A percentile compares a stretch with the other conserved stretches of the same genome.
These are phyloP conservation scores for Penicillium crystallinum DNA, from an alignment of 495 filamentous ascomycete species.

Conservation along the genomic window DNA sequence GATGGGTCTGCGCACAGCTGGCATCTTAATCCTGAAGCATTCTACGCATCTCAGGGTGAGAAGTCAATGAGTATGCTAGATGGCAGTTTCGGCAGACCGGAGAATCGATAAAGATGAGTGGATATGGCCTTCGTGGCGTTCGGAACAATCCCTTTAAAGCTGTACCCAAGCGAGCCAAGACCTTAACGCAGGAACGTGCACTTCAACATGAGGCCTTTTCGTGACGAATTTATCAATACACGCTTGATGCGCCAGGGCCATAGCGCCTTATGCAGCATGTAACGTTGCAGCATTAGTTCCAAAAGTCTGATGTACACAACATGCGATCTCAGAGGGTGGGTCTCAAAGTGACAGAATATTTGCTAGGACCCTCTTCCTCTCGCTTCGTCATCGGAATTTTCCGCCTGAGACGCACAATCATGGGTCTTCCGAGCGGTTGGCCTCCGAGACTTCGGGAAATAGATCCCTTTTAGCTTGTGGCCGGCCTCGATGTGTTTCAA, in stretches of 20 bases:
- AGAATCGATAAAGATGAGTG: not conserved
- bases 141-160: not conserved
- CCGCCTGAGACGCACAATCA: not conserved
- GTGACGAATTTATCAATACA: not conserved
- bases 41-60: not conserved
- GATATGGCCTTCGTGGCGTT: not conserved
- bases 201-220: not conserved
- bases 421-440: not conserved
- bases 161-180: conserved; percentile 1
- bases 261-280: not conserved
- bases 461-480: not conserved
- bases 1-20: not conserved
- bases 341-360: not conserved
- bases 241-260: not conserved
- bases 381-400: not conserved
- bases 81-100: not conserved
- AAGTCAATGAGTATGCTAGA: not conserved
- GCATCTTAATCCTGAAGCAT: not conserved
- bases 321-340: not conserved
- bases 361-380: not conserved
- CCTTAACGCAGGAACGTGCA: not conserved
- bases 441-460: not conserved
- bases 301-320: no score
- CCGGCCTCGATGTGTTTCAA: not conserved
- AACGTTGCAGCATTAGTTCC: no score